phyloP scores from a whole-genome alignment of 108 stramenopile species.

The Cafeteria roenbergensis region DNA sequence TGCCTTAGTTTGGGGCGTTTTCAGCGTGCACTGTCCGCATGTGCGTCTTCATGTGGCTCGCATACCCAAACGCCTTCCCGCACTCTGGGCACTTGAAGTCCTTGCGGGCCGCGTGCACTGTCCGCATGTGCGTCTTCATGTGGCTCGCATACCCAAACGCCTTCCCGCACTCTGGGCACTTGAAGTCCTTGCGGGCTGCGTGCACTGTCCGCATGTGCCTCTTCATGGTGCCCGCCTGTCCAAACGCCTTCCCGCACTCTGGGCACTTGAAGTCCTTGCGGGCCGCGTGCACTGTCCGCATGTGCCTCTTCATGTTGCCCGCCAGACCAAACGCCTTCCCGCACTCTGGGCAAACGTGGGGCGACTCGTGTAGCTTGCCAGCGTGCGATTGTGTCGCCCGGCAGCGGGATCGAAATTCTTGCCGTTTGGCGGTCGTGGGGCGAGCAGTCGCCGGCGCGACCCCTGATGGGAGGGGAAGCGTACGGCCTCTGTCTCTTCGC shows the following conservation, averaged over 20 bases:
- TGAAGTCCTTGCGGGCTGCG: background rate
- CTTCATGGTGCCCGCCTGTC: background rate
- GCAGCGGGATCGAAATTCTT: too few relatives aligned
- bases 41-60: too few relatives aligned
- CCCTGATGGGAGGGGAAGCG: too few relatives aligned
- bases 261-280: background rate
- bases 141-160: background rate
- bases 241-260: background rate
- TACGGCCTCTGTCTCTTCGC: too few relatives aligned
- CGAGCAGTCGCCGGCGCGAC: too few relatives aligned
- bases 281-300: background rate
- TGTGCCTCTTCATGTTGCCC: background rate
- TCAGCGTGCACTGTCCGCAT: too few relatives aligned
- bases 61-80: background rate
- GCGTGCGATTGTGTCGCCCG: too few relatives aligned
- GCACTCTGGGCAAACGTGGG: background rate
- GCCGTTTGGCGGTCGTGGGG: too few relatives aligned
- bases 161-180: background rate
- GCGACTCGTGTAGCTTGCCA: too few relatives aligned
- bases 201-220: background rate
- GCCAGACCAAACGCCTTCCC: background rate
- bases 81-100: background rate
- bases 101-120: background rate
- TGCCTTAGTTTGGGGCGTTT: too few relatives aligned
- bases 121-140: background rate